Evolutionary conservation across 106 monocot genomes (phyloP), one percentile per base, ranked within the genome.

Genomic region (Allium sativum): DNA sequence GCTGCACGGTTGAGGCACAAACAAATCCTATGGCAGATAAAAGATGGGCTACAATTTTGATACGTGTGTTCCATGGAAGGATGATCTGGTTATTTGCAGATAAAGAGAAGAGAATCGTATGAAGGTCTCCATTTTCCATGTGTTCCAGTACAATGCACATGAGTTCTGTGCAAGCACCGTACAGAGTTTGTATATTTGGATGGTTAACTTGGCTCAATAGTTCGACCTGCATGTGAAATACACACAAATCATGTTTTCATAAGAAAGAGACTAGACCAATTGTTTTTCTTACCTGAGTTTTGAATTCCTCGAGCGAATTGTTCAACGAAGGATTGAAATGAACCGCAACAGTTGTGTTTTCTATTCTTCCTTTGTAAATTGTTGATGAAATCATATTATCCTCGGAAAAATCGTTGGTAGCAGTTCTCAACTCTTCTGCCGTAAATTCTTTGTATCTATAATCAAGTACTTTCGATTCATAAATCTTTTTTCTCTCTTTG

Each of bases 131-230:
- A n/a, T 40, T 7, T 6, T 65, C 7, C 64, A 65, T 65, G 64
- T 52, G 16, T 40, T 65, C 64, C 10, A 65, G 52, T 9, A 65
- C 64, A 40, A 48, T 52, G 64, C 64, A 65, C 40, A 40, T 65
- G 64, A 17, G 51, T 18, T 65, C 22, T 52, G 31, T 41, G 46
- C 51, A 65, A 7, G 40, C 51, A 16, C 64, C 64, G 48, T 40
- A 16, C 64, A 65, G 51, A 40, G 13, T 41, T 3, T 51, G 40
- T 31, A 65, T 31, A 52, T 65, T 7, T 7, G 64, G 50, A 10
- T 65, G 64, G 52, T 14, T 50, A 15, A 52, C 7, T 3, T 16
- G 14, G 64, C 40, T 7, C 51, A 65, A 45, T 0, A 65, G 14
- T n/a, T 52, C 40, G 15, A 52, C 64, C 64, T 63, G 63, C 9